Percentiles rank a stretch among this genome's conserved stretches.
phyloP scores from a whole-genome alignment of 192 early-diverging fungal species.

The Gryganskiella cystojenkinii region DNA sequence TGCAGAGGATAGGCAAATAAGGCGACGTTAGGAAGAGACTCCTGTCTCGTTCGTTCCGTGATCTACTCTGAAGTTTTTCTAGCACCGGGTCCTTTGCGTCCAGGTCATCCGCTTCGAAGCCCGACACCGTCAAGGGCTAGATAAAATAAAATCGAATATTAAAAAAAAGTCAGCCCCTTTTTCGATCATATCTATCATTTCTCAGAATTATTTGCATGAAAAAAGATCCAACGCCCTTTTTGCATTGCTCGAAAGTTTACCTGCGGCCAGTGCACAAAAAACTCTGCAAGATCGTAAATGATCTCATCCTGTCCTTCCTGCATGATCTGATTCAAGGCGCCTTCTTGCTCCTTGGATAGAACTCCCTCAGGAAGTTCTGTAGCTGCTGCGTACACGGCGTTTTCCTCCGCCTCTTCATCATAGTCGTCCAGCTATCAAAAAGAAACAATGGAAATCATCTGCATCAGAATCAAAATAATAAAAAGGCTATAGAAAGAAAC shows the following conservation, averaged over 20 bases:
- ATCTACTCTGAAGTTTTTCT: constrained; percentile 17
- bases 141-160: not conserved
- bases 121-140: not conserved
- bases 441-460: too few relatives aligned
- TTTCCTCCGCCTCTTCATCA: constrained; percentile 13
- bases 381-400: not conserved
- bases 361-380: constrained; percentile 29
- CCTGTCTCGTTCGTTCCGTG: constrained; percentile 15
- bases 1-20: constrained; percentile 17
- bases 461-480: too few relatives aligned
- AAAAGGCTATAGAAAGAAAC: too few relatives aligned
- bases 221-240: not conserved
- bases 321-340: constrained; percentile 25
- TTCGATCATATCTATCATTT: not conserved
- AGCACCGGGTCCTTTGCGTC: constrained; percentile 18
- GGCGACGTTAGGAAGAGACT: constrained; percentile 17
- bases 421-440: constrained; percentile 37
- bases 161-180: not conserved
- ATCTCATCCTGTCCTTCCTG: constrained; percentile 1
- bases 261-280: constrained; percentile 43
- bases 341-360: constrained; percentile 38
- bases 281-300: constrained; percentile 40
- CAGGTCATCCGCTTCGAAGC: not conserved
- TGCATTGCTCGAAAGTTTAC: not conserved
- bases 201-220: not conserved